Conservation (phyloP, 108 stramenopile species). For the Pseudonitzschia pungens region DNA sequence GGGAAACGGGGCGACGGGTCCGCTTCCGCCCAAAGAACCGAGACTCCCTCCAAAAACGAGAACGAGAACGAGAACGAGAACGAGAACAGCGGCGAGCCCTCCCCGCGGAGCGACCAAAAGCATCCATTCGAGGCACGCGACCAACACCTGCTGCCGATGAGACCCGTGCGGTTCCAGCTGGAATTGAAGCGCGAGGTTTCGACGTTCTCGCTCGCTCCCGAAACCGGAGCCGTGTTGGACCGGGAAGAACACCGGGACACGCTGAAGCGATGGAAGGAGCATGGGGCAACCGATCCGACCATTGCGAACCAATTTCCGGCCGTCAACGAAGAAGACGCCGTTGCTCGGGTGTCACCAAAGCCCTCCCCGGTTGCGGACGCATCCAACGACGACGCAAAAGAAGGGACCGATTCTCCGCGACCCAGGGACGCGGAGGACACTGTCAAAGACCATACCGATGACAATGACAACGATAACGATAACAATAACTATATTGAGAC, state of each 20-base stretch:
- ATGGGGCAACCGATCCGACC: background rate
- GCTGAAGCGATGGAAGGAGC: background rate
- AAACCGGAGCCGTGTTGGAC: constrained; percentile 9
- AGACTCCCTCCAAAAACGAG: constrained; percentile 2
- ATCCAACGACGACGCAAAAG: too few relatives aligned
- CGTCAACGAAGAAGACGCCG: too few relatives aligned
- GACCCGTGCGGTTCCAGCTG: background rate
- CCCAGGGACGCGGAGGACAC: background rate
- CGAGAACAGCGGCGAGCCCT: background rate
- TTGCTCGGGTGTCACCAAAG: background rate
- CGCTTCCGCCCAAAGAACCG: background rate
- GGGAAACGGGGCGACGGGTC: too few relatives aligned
- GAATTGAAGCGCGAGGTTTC: constrained; percentile 6
- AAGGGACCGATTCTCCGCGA: too few relatives aligned
- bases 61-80: constrained; percentile 1
- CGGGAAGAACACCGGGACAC: constrained; percentile 2
- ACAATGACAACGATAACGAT: background rate
- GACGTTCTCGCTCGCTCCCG: constrained; percentile 8
- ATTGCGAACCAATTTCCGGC: background rate
- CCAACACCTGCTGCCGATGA: background rate
- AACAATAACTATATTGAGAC: background rate
- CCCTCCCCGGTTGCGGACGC: constrained; percentile 8
- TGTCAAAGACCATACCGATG: background rate
- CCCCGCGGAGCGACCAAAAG: background rate
- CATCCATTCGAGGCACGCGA: background rate